Percentiles rank a stretch among this genome's conserved stretches.
phyloP scores from a whole-genome alignment of 2,329 filamentous ascomycete genomes.

The Neofusicoccum umdonicola region DNA sequence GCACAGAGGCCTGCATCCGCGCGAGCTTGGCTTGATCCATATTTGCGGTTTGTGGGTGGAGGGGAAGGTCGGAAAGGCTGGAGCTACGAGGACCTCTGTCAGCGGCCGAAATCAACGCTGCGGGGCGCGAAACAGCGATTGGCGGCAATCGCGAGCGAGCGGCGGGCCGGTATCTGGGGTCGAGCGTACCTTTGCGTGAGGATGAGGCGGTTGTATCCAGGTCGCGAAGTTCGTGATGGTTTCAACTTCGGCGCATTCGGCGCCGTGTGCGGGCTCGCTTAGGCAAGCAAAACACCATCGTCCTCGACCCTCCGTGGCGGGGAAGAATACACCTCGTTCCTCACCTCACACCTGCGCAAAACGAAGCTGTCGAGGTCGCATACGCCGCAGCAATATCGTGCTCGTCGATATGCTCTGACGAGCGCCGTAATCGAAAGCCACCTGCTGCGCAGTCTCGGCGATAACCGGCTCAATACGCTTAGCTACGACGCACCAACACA shows the following conservation, averaged over 20 bases:
- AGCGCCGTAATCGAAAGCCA: neutral
- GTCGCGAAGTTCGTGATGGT: slow-evolving; percentile 20
- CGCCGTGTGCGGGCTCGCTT: slow-evolving; percentile 19
- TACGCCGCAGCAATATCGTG: neutral
- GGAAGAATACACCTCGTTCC: neutral
- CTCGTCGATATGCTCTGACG: neutral
- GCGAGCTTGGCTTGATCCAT: slow-evolving; percentile 48
- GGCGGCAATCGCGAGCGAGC: neutral
- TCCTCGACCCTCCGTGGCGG: neutral
- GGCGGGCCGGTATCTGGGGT: neutral
- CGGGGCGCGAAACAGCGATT: neutral
- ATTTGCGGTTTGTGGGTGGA: slow-evolving; percentile 31
- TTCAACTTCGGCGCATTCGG: slow-evolving; percentile 17
- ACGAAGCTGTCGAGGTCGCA: neutral
- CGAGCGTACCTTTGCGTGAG: slow-evolving; percentile 15
- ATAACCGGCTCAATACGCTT: neutral
- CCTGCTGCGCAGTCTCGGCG: neutral
- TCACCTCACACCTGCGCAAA: neutral
- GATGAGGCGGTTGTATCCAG: slow-evolving; percentile 16
- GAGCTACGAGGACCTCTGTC: slow-evolving; percentile 8
- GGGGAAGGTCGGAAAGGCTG: slow-evolving; percentile 16
- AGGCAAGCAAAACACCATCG: slow-evolving; percentile 15
- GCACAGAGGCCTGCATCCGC: slow-evolving; percentile 44
- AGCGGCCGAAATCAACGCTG: neutral
- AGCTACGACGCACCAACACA: slow-evolving; percentile 4